Base-by-base conservation (phyloP, 2,329 filamentous ascomycete species). In the Fusarium fracticaudum region DNA sequence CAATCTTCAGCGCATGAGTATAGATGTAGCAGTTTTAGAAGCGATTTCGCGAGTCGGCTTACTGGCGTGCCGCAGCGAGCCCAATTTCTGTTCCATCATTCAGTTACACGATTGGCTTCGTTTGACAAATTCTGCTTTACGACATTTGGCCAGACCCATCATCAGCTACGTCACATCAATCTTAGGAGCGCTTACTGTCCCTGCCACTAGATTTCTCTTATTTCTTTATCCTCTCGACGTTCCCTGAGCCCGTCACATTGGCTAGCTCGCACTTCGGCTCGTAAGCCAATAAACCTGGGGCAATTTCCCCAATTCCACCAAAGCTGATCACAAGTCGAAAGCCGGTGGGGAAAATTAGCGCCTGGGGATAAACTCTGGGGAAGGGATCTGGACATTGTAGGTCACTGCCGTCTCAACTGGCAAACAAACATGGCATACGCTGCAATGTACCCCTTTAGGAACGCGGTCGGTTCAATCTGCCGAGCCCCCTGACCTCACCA, bases 251-350 rank as follows among this genome's bases (percentile, higher is more conserved):
- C 3, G 8, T 18, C 13, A 13, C 1, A 2, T 5, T 18, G 8
- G 4, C 22, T 18, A 20, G 12, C 8, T 6, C 3, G 7, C 3
- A 1, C 11, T 1, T n/a, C 14, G 3, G 22, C 22, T 14, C 11
- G 1, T 18, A 9, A 24, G 31, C 31, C 48, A 35, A 10, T 18
- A 2, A 8, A 14, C 18, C 10, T 24, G 22, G 8, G 22, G 48
- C 17, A 14, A 51, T 35, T 4, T 51, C 22, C 31, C 48, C 22
- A 35, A 51, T 14, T 35, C 22, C 31, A 24, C 31, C 22, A 14
- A 1, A 20, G 31, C 31, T 8, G 48, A 24, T 51, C 22, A 51
- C 12, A 51, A 51, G 48, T 35, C 22, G 9, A 14, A 13, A 35
- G 12, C 31, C 17, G 22, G n/a, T 6, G 48, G 48, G 29, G 22